Evolutionary conservation across 768 basidiomycete genomes (phyloP), one percentile per base, ranked within the genome.

Genomic region (Udeniomyces megalosporus): DNA sequence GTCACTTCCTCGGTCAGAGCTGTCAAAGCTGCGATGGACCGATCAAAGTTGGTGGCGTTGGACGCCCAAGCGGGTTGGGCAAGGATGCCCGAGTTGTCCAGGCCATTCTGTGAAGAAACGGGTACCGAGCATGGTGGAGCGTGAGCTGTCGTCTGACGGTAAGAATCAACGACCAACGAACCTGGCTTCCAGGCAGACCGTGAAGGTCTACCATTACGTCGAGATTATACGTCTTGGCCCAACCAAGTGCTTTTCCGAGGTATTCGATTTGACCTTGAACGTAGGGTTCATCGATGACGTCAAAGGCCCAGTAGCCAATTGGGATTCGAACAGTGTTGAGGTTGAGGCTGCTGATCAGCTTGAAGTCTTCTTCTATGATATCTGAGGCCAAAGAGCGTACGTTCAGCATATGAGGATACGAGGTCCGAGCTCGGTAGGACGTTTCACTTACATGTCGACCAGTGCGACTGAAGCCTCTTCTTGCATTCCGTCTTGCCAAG

Each of bases 131-230:
- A 42, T 8, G 38, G 38, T 42, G 11, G 42, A 10, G 11, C 10
- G 42, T 44, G 11, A 44, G 20, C 10, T 20, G 42, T 10, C 11
- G 42, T 20, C 20, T 44, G 11, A 20, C 42, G 20, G 11, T 20
- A 44, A 44, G 20, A 10, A 10, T 44, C 42, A 44, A n/a, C n/a
- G n/a, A n/a, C n/a, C n/a, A 42, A 42, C 38, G 8, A 8, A 42
- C 38, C 59, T 63, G 61, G 14, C 55, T 57, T 24, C 61, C 61
- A 11, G 61, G 61, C 6, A 63, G 54, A 26, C 53, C 34, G 24
- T 63, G 61, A 15, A 63, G 32, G 48, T 63, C 61, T 20, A 63
- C 61, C 55, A 63, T 57, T 8, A 63, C 61, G 49, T 63, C 61
- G 4, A 63, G 47, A 12, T 24, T 14, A 34, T 63, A 58, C 26